Evolutionary conservation across 176 grass and related monocot genomes (phyloP), one percentile per base, ranked within the genome.

Genomic region (Tillandsia leiboldiana): DNA sequence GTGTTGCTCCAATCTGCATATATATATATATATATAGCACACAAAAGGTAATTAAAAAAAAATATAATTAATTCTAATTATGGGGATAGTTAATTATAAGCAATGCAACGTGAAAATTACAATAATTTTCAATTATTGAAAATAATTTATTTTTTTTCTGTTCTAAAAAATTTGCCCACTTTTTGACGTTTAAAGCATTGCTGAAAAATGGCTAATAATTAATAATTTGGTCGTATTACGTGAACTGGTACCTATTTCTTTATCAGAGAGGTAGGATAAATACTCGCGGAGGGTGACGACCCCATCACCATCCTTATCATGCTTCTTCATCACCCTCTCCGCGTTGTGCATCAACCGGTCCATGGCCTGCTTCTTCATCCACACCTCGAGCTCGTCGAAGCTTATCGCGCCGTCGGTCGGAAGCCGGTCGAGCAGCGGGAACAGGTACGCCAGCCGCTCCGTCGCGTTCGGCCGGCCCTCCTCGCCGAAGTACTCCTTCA

Each of bases 361-460:
- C 28, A 64, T 20, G 8, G 77, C 83, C 63, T 72, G 83, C 72
- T 68, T 56, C 64, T 76, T 76, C 47, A 70, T 27, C 83, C 83
- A 85, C 3, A 14, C 59, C 67, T 85, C 77, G 27, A 80, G 72
- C 83, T 85, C 77, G 27, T 15, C 50, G 48, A 27, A 50, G 63
- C 47, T 76, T 6, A 85, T 53, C 9, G n/a, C 53, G 8, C 76
- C 77, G 48, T 85, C 83, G 29, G 58, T 59, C 3, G 83, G 77
- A 10, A 57, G 17, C 66, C 28, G 49, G 51, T 85, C 77, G 17
- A 85, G 49, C 77, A 80, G 24, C 14, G 77, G 72, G 49, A 80
- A 80, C 9, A 85, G 67, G 20, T 72, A 80, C 26, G 18, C 42
- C 72, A 85, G 61, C 59, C 83, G 47, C 83, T 80, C 77, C 42